Percentiles rank a stretch among this genome's conserved stretches.
Evolutionary conservation across 495 filamentous ascomycete genomes (phyloP).

Genomic region (Rusavskia elegans): DNA sequence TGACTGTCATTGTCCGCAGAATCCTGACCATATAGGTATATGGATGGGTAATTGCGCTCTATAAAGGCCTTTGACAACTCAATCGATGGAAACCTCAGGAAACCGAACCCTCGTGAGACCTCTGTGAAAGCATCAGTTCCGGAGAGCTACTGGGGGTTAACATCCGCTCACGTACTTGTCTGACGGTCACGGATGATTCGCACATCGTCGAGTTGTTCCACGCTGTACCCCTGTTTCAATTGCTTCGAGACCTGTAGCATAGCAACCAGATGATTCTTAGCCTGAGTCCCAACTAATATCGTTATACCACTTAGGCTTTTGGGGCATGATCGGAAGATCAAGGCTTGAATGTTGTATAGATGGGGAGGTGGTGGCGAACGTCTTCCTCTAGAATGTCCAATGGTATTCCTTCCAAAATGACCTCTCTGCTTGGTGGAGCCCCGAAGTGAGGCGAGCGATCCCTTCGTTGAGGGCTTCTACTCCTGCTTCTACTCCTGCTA

Average conservation of each 20-base stretch:
- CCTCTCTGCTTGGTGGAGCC: constrained; percentile 35
- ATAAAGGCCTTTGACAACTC: constrained; percentile 48
- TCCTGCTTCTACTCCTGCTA: constrained; percentile 23
- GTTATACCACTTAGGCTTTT: constrained; percentile 10
- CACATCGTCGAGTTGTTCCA: constrained; percentile 44
- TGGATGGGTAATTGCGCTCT: constrained; percentile 44
- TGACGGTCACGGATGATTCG: constrained; percentile 50
- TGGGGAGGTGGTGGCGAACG: constrained; percentile 36
- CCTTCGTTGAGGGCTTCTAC: constrained; percentile 22
- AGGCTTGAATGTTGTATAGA: constrained; percentile 5
- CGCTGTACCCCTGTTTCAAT: constrained; percentile 39
- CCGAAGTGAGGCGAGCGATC: constrained; percentile 29
- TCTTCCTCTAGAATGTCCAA: constrained; percentile 45
- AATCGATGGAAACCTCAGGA: constrained; percentile 46
- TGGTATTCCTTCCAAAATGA: constrained; percentile 46
- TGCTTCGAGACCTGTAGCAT: constrained; percentile 43
- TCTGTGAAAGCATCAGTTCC: constrained; percentile 22
- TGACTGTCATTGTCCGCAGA: constrained; percentile 31
- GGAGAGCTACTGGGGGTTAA: not conserved
- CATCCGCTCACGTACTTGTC: constrained; percentile 33
- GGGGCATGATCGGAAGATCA: constrained; percentile 3
- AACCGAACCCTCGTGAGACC: constrained; percentile 46
- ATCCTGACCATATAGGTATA: constrained; percentile 38
- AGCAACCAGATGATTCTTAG: constrained; percentile 30
- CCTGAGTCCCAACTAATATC: constrained; percentile 17